Conservation (phyloP, 2,329 filamentous ascomycete species). For the Xylariomycetidae sp. region DNA sequence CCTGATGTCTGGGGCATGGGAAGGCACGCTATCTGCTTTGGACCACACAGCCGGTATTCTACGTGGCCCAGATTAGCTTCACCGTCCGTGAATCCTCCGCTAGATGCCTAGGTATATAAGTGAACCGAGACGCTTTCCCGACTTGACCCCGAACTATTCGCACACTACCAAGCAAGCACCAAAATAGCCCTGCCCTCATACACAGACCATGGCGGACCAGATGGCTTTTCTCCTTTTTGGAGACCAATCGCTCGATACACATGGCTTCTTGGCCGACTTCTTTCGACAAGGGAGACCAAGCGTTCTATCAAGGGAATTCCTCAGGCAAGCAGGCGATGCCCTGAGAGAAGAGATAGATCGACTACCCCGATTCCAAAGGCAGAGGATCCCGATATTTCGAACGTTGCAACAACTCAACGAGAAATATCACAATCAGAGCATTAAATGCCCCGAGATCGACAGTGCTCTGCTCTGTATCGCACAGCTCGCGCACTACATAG, state of each 20-base stretch:
- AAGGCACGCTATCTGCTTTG: too few species aligned
- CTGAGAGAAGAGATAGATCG: conserved; percentile 56
- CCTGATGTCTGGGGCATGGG: conserved; percentile 16
- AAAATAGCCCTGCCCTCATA: conserved; percentile 2
- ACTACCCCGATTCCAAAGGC: conserved; percentile 52
- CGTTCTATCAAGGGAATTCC: conserved; percentile 55
- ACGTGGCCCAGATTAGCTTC: conserved; percentile 18
- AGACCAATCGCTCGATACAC: conserved; percentile 66
- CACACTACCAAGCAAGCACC: conserved; percentile 16
- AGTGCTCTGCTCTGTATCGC: conserved; percentile 60
- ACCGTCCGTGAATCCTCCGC: too few species aligned
- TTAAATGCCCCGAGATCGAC: conserved; percentile 59
- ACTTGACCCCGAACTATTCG: conserved; percentile 10
- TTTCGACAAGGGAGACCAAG: conserved; percentile 41
- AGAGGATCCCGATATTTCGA: conserved; percentile 57
- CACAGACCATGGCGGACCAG: conserved; percentile 38
- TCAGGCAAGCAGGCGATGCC: conserved; percentile 53
- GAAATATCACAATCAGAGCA: conserved; percentile 52
- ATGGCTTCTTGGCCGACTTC: conserved; percentile 55
- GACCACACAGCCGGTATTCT: conserved; percentile 17
- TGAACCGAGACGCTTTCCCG: conserved; percentile 16
- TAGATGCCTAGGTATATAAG: conserved; percentile 24
- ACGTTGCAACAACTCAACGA: conserved; percentile 62
- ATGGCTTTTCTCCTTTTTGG: conserved; percentile 61
- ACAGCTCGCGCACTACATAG: conserved; percentile 65